Conservation (phyloP, 306 rosid species). For the Lathyrus oleraceus region DNA sequence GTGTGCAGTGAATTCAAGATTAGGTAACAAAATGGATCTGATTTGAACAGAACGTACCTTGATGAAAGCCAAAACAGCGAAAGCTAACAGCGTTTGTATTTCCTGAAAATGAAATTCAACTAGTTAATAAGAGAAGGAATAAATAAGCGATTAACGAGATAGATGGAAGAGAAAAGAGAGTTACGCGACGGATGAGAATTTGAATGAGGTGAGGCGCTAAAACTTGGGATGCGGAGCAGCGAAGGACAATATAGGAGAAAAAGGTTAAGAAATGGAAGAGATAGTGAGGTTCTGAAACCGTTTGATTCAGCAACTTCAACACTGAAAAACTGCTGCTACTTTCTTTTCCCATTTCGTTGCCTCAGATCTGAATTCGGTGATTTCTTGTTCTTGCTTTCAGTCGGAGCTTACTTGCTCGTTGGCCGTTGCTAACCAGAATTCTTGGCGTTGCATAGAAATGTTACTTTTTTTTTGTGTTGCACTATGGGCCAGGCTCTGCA, state of each 20-base stretch:
- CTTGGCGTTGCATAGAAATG: too few relatives aligned
- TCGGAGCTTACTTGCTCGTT: neutral
- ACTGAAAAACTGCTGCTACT: slow-evolving; percentile 18
- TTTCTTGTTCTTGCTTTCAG: neutral
- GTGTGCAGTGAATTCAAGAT: neutral
- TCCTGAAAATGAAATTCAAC: slow-evolving; percentile 48
- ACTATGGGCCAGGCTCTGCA: too few relatives aligned
- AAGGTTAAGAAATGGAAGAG: slow-evolving; percentile 71
- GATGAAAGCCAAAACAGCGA: slow-evolving; percentile 53
- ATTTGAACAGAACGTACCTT: slow-evolving; percentile 55
- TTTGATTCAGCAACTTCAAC: slow-evolving; percentile 52
- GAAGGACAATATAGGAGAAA: slow-evolving; percentile 79
- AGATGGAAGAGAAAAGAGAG: slow-evolving; percentile 23
- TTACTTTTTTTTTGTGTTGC: too few relatives aligned
- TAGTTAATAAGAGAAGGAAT: neutral
- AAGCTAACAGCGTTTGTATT: slow-evolving; percentile 64
- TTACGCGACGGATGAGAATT: slow-evolving; percentile 68
- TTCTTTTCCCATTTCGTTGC: slow-evolving; percentile 38
- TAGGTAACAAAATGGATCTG: neutral
- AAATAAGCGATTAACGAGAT: neutral
- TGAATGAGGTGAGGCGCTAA: slow-evolving; percentile 47
- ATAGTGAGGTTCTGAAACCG: slow-evolving; percentile 79
- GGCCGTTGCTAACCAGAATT: neutral
- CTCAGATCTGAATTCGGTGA: slow-evolving; percentile 6
- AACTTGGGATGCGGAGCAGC: slow-evolving; percentile 51